Evolutionary conservation across 2,329 filamentous ascomycete species (phyloP), one percentile per base, ranked within the genome.

Genomic region (Aspergillus flavus): DNA sequence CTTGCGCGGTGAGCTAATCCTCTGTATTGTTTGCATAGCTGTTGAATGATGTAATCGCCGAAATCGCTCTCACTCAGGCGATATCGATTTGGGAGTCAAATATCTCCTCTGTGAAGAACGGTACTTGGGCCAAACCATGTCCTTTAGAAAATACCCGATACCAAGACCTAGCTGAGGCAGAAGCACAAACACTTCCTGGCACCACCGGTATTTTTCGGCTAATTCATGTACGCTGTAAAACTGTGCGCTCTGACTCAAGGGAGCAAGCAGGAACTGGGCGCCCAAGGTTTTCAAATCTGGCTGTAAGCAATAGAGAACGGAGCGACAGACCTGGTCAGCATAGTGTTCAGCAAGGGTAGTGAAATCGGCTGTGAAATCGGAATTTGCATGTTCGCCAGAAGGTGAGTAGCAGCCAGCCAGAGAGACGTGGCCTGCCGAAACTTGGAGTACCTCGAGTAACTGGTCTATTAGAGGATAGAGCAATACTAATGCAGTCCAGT

Each of bases 51-150:
- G 19, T 19, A 53, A n/a, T 34, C n/a, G 26, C 26, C 19, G 21
- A 16, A 41, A 3, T 39, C 21, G 46, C 11, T 39, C 45, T 57
- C 30, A 57, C 39, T 53, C 16, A 57, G 32, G 7, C 21, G 32
- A 30, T 19, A 28, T 19, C 23, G 26, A 28, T 50, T 19, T 21
- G 19, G 59, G 48, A 43, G 57, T 54, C 19, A 30, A 14, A 16
- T 30, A 45, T 56, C 36, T 64, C 23, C 32, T 43, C 26, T 65
- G 66, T 39, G 64, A 52, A 57, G 32, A 41, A 26, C 60, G 62
- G 36, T 69, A 71, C 36, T 68, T 61, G 23, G 64, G 64, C 66
- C 69, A 69, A 34, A 70, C 61, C 63, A 70, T 68, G 30, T 70
- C 55, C 34, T 69, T 71, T 48, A 70, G 39, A 16, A 68, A 63